These are phyloP conservation scores for Candida adriatica DNA, from an alignment of 805 yeast genomes.

Conservation along the genomic window DNA sequence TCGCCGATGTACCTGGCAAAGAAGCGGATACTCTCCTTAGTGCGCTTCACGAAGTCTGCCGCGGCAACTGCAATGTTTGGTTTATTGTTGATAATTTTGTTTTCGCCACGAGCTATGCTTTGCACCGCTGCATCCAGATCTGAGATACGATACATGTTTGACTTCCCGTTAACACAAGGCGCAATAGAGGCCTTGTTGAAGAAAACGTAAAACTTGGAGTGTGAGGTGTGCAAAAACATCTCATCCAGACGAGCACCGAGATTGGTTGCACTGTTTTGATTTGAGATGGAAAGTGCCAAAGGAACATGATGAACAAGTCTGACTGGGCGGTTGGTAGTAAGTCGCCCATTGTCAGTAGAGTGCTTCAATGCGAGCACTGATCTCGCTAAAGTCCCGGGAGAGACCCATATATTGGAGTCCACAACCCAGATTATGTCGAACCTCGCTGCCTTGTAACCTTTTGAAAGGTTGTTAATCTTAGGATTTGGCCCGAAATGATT, in stretches of 20 bases:
- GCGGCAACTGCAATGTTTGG: conserved; percentile 30
- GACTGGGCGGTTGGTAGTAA: conserved; percentile 34
- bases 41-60: conserved; percentile 19
- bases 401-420: conserved; percentile 81
- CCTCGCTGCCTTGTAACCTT: conserved; percentile 64
- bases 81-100: conserved; percentile 26
- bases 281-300: conserved; percentile 39
- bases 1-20: conserved; percentile 85
- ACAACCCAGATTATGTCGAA: conserved; percentile 77
- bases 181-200: conserved; percentile 70
- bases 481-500: conserved; percentile 79
- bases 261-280: conserved; percentile 7
- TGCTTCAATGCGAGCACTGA: conserved; percentile 48
- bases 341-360: conserved; percentile 45
- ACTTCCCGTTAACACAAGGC: conserved; percentile 89
- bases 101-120: conserved; percentile 27
- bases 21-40: conserved; percentile 49
- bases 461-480: conserved; percentile 79
- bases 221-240: conserved; percentile 78
- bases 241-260: conserved; percentile 73
- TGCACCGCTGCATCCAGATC: conserved; percentile 55
- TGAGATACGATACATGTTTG: conserved; percentile 66
- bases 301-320: conserved; percentile 81
- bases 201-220: conserved; percentile 76
- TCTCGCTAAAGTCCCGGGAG: conserved; percentile 54